phyloP scores from a whole-genome alignment of 2,329 filamentous ascomycete species.

The Elsinoe batatas region DNA sequence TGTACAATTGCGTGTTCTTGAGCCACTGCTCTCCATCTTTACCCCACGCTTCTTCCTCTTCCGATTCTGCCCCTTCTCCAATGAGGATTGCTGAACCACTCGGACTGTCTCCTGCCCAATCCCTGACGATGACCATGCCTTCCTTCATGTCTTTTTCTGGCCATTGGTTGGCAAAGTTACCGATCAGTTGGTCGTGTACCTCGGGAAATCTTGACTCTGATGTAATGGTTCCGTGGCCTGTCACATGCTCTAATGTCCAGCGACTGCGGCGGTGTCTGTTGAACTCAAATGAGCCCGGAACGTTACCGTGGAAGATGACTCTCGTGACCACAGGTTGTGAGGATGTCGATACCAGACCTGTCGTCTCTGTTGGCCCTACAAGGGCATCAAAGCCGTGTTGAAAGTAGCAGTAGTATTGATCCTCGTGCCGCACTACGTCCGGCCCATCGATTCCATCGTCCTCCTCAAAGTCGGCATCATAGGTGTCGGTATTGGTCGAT shows the following conservation, averaged over 20 bases:
- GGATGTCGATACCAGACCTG: conserved; percentile 18
- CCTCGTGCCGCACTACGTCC: conserved; percentile 50
- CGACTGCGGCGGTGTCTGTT: conserved; percentile 84
- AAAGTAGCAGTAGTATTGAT: conserved; percentile 93
- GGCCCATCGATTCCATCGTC: conserved; percentile 39
- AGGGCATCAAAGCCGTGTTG: conserved; percentile 89
- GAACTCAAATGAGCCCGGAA: conserved; percentile 93
- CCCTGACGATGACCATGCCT: conserved; percentile 29
- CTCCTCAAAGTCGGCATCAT: conserved; percentile 36
- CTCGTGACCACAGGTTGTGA: conserved; percentile 72
- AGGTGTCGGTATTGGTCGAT: conserved; percentile 34
- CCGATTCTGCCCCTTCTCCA: conserved; percentile 28
- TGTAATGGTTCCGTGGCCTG: conserved; percentile 39
- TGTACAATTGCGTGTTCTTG: conserved; percentile 75
- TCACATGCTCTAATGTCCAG: conserved; percentile 60
- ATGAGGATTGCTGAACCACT: conserved; percentile 28
- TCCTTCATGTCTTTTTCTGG: conserved; percentile 41
- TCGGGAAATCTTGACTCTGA: conserved; percentile 73
- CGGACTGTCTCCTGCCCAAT: conserved; percentile 24
- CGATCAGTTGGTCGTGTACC: conserved; percentile 58
- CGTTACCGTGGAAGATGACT: conserved; percentile 85
- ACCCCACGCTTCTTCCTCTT: conserved; percentile 34
- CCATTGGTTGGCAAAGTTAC: conserved; percentile 56
- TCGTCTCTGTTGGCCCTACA: conserved; percentile 51
- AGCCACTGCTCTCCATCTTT: conserved; percentile 45